These are phyloP conservation scores for Pythium angustatum DNA, from an alignment of 352 stramenopile species.

Conservation along the genomic window DNA sequence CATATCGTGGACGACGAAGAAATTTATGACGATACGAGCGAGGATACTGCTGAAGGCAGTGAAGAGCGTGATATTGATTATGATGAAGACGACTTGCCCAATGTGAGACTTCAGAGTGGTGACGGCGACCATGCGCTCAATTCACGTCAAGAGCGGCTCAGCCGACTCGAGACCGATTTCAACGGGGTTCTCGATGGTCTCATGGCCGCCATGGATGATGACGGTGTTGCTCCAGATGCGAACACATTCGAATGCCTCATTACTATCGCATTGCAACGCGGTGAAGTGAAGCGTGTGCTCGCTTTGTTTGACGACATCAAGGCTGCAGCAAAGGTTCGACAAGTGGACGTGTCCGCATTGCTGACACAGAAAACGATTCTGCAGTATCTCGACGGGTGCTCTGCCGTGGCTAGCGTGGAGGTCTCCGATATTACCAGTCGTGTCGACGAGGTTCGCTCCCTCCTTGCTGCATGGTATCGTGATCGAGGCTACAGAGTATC, in stretches of 20 bases:
- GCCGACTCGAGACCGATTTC: slow-evolving; percentile 15
- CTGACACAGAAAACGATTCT: slow-evolving; percentile 14
- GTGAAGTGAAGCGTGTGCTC: slow-evolving; percentile 12
- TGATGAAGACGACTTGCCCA: neutral
- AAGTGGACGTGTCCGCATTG: slow-evolving; percentile 10
- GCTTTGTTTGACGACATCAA: slow-evolving; percentile 21
- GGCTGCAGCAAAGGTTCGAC: neutral
- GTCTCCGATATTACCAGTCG: neutral
- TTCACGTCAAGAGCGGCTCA: neutral
- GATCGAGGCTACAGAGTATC: slow-evolving; percentile 17
- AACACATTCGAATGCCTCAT: slow-evolving; percentile 10
- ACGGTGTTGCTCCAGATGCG: slow-evolving; percentile 4
- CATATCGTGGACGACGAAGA: neutral
- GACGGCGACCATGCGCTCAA: neutral
- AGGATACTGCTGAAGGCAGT: neutral
- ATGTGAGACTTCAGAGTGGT: neutral
- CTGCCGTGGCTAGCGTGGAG: neutral
- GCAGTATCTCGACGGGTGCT: slow-evolving; percentile 23
- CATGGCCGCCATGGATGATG: slow-evolving; percentile 8
- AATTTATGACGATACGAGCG: neutral
- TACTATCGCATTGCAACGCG: slow-evolving; percentile 12
- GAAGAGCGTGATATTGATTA: neutral
- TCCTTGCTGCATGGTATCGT: slow-evolving; percentile 47
- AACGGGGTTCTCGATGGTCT: slow-evolving; percentile 20
- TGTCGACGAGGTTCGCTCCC: slow-evolving; percentile 33